A percentile compares a stretch with the other conserved stretches of the same genome.
Conservation (phyloP, 1,139 yeast species). For the Kodamaea fungicola region DNA sequence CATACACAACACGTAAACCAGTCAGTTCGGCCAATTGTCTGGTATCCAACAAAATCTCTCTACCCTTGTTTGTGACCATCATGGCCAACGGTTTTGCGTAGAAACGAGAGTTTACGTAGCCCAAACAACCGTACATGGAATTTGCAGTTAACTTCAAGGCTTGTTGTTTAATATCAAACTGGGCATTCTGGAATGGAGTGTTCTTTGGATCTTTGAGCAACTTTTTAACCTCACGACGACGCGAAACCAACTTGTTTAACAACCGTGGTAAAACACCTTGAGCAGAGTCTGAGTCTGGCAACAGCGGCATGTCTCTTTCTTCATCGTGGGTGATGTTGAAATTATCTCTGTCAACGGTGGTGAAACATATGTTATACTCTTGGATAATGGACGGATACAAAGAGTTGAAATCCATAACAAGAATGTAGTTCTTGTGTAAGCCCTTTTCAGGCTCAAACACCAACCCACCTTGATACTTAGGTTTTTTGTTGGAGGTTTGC, state of each 20-base stretch:
- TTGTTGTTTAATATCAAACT: conserved; percentile 93
- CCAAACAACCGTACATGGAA: conserved; percentile 99
- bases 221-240: conserved; percentile 92
- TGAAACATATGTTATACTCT: conserved; percentile 94
- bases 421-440: conserved; percentile 77
- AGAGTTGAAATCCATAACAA: conserved; percentile 98
- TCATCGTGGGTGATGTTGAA: conserved; percentile 45
- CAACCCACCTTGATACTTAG: conserved; percentile 92
- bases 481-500: conserved; percentile 60
- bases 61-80: conserved; percentile 92
- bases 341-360: conserved; percentile 78
- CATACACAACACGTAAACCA: conserved; percentile 85
- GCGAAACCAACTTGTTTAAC: conserved; percentile 76
- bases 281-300: conserved; percentile 56
- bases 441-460: conserved; percentile 98
- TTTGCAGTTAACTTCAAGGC: conserved; percentile 96
- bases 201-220: conserved; percentile 74
- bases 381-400: conserved; percentile 96
- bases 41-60: conserved; percentile 93
- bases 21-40: conserved; percentile 86
- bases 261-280: conserved; percentile 88
- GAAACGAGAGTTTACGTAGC: conserved; percentile 86
- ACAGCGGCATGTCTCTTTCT: conserved; percentile 66
- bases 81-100: conserved; percentile 95
- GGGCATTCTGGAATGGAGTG: conserved; percentile 60